A percentile compares a stretch with the other conserved stretches of the same genome.
These are phyloP conservation scores for Talaromyces verruculosus DNA, from an alignment of 2,329 filamentous ascomycete genomes.

Conservation along the genomic window DNA sequence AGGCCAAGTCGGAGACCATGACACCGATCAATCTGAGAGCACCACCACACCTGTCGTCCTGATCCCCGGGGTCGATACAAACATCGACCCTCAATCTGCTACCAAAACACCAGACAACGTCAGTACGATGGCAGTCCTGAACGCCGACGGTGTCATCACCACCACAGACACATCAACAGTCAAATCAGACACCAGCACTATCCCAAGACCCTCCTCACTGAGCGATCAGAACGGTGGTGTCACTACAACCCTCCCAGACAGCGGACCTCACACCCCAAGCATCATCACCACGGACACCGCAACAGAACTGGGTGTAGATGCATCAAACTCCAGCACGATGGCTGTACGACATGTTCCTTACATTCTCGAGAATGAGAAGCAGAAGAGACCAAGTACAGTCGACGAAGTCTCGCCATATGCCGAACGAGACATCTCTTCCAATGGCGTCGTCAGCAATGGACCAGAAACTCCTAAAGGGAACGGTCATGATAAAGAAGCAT, in stretches of 20 bases:
- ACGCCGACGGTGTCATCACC: constrained; percentile 32
- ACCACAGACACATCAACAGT: constrained; percentile 5
- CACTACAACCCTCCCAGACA: not conserved
- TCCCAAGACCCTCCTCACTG: not conserved
- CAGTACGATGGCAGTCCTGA: constrained; percentile 30
- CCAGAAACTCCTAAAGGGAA: not conserved
- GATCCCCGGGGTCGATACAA: constrained; percentile 12
- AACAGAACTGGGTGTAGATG: not conserved
- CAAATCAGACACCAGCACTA: not conserved
- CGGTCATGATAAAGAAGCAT: not conserved
- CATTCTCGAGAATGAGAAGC: constrained; percentile 2
- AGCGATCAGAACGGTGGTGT: not conserved
- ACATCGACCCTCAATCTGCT: not conserved
- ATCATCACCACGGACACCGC: not conserved
- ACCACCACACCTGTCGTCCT: constrained; percentile 3
- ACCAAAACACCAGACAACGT: constrained; percentile 26
- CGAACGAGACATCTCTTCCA: not conserved
- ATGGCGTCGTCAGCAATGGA: not conserved
- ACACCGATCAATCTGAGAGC: not conserved
- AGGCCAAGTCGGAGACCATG: constrained; percentile 26
- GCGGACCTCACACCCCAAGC: constrained; percentile 4
- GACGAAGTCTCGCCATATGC: not conserved
- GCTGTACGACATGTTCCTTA: constrained; percentile 12
- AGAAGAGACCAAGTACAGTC: not conserved
- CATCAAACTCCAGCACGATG: constrained; percentile 3